phyloP scores from a whole-genome alignment of 2,329 filamentous ascomycete species.

The Nemania bipapillata region DNA sequence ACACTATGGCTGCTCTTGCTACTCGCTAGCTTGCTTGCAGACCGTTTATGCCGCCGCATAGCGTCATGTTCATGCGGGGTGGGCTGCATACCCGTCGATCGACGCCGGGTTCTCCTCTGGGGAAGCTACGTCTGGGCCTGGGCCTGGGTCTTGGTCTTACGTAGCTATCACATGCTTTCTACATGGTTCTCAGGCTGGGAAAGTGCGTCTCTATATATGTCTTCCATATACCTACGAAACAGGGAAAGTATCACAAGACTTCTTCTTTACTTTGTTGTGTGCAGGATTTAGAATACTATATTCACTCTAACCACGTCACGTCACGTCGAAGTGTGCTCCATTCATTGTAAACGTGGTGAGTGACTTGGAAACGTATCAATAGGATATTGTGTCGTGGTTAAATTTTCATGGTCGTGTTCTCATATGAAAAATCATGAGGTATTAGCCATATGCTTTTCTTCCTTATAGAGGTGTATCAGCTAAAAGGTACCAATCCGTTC shows the following conservation, averaged over 20 bases:
- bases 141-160: not conserved
- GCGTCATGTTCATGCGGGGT: constrained; percentile 2
- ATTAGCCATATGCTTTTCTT: not conserved
- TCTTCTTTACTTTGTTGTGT: no score
- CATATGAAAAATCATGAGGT: not conserved
- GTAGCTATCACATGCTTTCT: not conserved
- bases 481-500: not conserved
- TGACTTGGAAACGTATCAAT: no score
- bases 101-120: constrained; percentile 15
- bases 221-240: no score
- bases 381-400: no score
- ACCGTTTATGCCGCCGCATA: no score
- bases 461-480: not conserved
- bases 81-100: constrained; percentile 5
- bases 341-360: no score
- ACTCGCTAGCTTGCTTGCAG: not conserved
- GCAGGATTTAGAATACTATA: not conserved
- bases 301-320: no score
- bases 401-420: no score
- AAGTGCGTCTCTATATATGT: no score
- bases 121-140: not conserved
- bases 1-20: not conserved
- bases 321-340: no score
- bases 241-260: not conserved
- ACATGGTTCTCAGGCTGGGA: not conserved